phyloP scores from a whole-genome alignment of 1,139 yeast species.

The Ogataea hybrid region DNA sequence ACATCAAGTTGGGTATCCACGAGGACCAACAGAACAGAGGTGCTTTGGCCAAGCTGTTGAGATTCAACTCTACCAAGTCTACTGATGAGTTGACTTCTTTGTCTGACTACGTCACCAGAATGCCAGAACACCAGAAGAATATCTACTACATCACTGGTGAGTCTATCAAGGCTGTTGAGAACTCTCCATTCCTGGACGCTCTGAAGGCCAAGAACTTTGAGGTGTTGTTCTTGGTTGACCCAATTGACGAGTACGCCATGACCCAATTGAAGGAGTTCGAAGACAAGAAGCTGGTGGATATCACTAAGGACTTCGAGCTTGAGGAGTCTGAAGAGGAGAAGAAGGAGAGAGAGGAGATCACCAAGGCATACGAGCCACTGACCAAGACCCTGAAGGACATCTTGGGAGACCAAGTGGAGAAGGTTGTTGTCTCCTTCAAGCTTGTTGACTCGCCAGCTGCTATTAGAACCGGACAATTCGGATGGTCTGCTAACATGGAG shows the following conservation, averaged over 20 bases:
- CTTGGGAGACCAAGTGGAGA: constrained; percentile 98
- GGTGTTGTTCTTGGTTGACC: constrained; percentile 96
- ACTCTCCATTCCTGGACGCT: constrained; percentile 99
- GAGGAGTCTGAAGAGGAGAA: constrained; percentile 99
- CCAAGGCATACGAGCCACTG: constrained; percentile 87
- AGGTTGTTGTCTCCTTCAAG: constrained; percentile 97
- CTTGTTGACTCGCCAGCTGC: constrained; percentile 99
- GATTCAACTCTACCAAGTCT: constrained; percentile 97
- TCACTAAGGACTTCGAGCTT: constrained; percentile 98
- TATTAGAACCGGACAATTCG: constrained; percentile 99
- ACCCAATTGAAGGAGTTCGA: constrained; percentile 99
- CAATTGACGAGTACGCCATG: constrained; percentile 99
- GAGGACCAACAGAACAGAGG: constrained; percentile 98
- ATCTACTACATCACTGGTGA: constrained; percentile 99
- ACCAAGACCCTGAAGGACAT: constrained; percentile 95
- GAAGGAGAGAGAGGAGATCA: constrained; percentile 88
- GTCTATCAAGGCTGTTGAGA: constrained; percentile 93
- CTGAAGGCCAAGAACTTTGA: constrained; percentile 98
- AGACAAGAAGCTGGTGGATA: constrained; percentile 98
- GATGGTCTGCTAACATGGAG: constrained; percentile 99
- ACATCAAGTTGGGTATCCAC: constrained; percentile 98
- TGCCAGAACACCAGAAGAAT: constrained; percentile 99
- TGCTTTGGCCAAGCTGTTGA: constrained; percentile 92
- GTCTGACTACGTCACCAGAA: constrained; percentile 96
- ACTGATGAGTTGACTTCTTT: constrained; percentile 91